phyloP scores from a whole-genome alignment of 371 early-diverging fungal genomes.

The Phascolomyces articulosus region DNA sequence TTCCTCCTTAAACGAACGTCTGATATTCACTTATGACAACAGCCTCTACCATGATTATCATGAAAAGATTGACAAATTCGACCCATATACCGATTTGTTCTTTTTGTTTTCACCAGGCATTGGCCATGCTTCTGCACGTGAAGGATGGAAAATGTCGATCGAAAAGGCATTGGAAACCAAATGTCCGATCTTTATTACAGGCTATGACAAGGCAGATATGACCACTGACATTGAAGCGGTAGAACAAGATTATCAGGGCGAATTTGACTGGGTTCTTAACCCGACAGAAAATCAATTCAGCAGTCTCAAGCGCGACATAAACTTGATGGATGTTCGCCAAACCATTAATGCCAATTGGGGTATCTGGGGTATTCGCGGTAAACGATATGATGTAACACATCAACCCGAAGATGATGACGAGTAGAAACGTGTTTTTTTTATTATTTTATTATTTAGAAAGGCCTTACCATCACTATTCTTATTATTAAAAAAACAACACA shows the following conservation, averaged over 20 bases:
- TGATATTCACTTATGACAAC: conserved; percentile 56
- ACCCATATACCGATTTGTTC: conserved; percentile 82
- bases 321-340: conserved; percentile 74
- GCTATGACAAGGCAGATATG: conserved; percentile 77
- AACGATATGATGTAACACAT: conserved; percentile 78
- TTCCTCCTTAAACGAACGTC: conserved; percentile 43
- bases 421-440: neutral
- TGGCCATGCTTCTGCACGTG: conserved; percentile 65
- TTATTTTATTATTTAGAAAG: neutral
- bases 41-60: conserved; percentile 53
- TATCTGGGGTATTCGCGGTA: conserved; percentile 84
- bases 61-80: conserved; percentile 61
- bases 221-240: conserved; percentile 63
- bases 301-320: conserved; percentile 78
- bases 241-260: conserved; percentile 59
- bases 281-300: conserved; percentile 74
- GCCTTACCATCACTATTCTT: too few relatives aligned
- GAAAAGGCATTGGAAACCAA: conserved; percentile 76
- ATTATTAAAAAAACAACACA: neutral
- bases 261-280: conserved; percentile 79
- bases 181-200: conserved; percentile 81
- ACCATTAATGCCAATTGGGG: conserved; percentile 82
- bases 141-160: conserved; percentile 76
- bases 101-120: conserved; percentile 85
- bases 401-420: conserved; percentile 36